Evolutionary conservation across 345 rosid species (phyloP).

Genomic region (Physaria fendleri): DNA sequence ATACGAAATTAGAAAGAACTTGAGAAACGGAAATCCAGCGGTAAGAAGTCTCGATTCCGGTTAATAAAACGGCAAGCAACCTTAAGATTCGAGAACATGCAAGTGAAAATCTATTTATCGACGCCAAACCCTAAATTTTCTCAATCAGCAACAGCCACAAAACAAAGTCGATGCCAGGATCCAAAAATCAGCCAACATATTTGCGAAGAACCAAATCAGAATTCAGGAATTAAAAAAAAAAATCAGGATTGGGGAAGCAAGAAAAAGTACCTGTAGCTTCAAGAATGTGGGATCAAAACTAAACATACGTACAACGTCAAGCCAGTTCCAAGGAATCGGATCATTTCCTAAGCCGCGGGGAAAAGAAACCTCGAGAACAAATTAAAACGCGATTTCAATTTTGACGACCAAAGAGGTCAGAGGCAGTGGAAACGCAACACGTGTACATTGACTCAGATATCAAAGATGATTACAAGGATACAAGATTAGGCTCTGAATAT

Average conservation of each 20-base stretch:
- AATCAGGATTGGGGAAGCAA: not conserved
- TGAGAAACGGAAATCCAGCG: not conserved
- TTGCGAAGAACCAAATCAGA: slow-evolving; percentile 6
- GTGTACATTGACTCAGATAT: slow-evolving; percentile 13
- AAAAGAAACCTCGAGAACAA: not conserved
- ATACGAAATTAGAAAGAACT: not conserved
- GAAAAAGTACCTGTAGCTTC: slow-evolving; percentile 21
- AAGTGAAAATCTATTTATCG: not conserved
- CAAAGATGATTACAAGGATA: not conserved
- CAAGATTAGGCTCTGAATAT: not conserved
- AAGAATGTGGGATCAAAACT: slow-evolving; percentile 29
- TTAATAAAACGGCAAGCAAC: not conserved
- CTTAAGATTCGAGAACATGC: not conserved
- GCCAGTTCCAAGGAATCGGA: slow-evolving; percentile 1
- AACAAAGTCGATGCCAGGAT: slow-evolving; percentile 7
- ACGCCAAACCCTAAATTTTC: not conserved
- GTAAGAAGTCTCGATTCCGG: slow-evolving; percentile 9
- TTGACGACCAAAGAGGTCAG: slow-evolving; percentile 7
- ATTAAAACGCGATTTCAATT: not conserved
- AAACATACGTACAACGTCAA: slow-evolving; percentile 16
- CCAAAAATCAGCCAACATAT: not conserved
- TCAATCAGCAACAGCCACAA: not conserved
- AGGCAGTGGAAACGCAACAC: slow-evolving; percentile 16
- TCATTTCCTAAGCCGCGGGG: slow-evolving; percentile 18
- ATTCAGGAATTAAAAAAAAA: not conserved